phyloP scores from a whole-genome alignment of 306 rosid genomes.

The Malus orientalis region DNA sequence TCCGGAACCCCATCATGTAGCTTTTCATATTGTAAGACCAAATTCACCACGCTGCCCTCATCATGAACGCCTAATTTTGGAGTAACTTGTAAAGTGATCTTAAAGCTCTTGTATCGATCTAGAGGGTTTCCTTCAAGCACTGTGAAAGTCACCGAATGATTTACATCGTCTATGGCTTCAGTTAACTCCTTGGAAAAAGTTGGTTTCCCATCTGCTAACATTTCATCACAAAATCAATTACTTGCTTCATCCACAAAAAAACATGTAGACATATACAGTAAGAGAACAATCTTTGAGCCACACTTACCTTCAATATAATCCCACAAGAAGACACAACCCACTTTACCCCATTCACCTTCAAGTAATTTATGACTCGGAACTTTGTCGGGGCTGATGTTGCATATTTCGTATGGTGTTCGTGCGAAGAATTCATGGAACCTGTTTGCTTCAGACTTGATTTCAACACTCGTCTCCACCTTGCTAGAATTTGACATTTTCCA shows the following conservation, averaged over 20 bases:
- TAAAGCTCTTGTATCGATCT: constrained; percentile 27
- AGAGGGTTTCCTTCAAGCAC: constrained; percentile 28
- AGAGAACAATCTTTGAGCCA: not conserved
- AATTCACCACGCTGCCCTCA: constrained; percentile 13
- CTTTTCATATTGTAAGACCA: constrained; percentile 36
- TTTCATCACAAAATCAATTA: not conserved
- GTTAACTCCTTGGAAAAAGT: constrained; percentile 24
- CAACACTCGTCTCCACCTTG: constrained; percentile 1
- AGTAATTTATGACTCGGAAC: not conserved
- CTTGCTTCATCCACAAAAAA: not conserved
- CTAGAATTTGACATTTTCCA: constrained; percentile 5
- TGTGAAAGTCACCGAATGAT: constrained; percentile 17
- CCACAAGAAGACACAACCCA: constrained; percentile 12
- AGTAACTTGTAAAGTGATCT: not conserved
- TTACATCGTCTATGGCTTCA: constrained; percentile 30
- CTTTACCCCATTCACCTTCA: constrained; percentile 19
- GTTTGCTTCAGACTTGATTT: constrained; percentile 6
- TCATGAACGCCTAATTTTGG: constrained; percentile 10
- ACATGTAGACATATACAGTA: not conserved
- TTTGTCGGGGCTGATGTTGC: not conserved
- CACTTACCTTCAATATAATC: constrained; percentile 11
- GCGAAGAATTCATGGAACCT: constrained; percentile 12
- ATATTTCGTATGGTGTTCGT: constrained; percentile 5
- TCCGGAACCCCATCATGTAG: constrained; percentile 18
- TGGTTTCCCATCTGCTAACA: constrained; percentile 24